Evolutionary conservation across 2,329 filamentous ascomycete genomes (phyloP), one percentile per base, ranked within the genome.

Genomic region (Monosporascus cannonballus): DNA sequence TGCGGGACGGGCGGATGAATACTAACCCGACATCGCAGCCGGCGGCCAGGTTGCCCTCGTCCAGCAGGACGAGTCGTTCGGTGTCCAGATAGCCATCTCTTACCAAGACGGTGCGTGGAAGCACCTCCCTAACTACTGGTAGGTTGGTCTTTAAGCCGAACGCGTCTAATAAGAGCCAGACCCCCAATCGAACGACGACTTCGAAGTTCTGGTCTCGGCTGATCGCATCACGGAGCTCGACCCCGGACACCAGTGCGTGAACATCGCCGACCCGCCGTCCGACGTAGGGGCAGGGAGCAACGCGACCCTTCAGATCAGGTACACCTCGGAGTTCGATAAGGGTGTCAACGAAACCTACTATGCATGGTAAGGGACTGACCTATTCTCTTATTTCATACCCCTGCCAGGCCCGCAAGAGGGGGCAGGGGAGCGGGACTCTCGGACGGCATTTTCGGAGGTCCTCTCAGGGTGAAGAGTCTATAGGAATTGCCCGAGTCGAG

Each of bases 41-140:
- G 76, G 77, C 51, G 82, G 80, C 14, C 70, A 75, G 46, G 70
- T 85, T 15, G 73, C 81, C 2, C 69, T 85, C 3, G 76, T 79
- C 6, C 75, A 78, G 20, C 79, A 83, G 45, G 77, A 83, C 54
- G 78, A 83, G 49, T 79, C 80, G 5, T 83, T 74, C 61, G 71
- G 76, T 41, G 67, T 82, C 24, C 72, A 77, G 49, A 70, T 85
- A 20, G 73, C 76, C 50, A 74, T 85, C 50, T 78, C 81, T 0
- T 77, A 80, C 55, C 65, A 67, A 5, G 69, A 76, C 50, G 69
- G 81, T 81, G 66, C 54, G 69, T 59, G 34, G 9, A 39, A n/a
- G 14, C 2, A 14, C 30, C 9, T 30, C 27, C 30, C 30, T 34
- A 14, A 14, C 30, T 14, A 2, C 30, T 34, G 4, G 30, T 34